Base-by-base conservation (phyloP, 2,329 filamentous ascomycete genomes). In the Venturia pyrina region DNA sequence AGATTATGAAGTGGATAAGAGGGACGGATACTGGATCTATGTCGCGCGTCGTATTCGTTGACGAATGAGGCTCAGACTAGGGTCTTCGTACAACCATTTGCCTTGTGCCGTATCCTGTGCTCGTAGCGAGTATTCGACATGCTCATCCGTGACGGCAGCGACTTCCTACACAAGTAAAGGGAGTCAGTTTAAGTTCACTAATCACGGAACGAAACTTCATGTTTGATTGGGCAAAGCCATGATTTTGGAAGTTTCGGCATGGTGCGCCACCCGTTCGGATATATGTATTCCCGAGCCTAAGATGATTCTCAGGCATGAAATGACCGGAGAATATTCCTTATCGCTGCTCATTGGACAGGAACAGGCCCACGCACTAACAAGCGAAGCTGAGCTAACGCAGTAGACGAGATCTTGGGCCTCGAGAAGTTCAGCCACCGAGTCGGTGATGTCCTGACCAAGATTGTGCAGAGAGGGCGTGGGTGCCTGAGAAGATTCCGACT, bases 11-110 rank as follows among this genome's bases (percentile, higher is more conserved):
- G 48, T 53, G n/a, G 48, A 53, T 53, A 21, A 24, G 37, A 40
- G 37, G 11, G 7, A 7, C 7, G 2, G 37, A 15, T 15, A 43
- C 1, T 10, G 50, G 10, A 7, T 19, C 28, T 24, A 50, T 53
- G 44, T 24, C 43, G 24, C 32, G 37, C 44, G 34, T n/a, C 50
- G 48, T 32, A 65, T 32, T 17, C 46, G 65, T 37, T 28, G 32
- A 2, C 24, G 78, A 61, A 86, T 83, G 24, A 77, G 76, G 19
- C 78, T 76, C 66, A 87, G 75, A 8, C 81, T 78, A 3, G 85
- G 85, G 70, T 87, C 85, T 68, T 88, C 85, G 46, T 76, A 75
- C 57, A 87, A 76, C 85, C 85, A 88, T 75, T 86, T 85, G 48
- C 83, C 82, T 68, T 84, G 82, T 53, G 81, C 76, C 56, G 77